Percentiles rank a stretch among this genome's conserved stretches.
Evolutionary conservation across 176 grass and related monocot species (phyloP).

Genomic region (Neostapfia colusana): DNA sequence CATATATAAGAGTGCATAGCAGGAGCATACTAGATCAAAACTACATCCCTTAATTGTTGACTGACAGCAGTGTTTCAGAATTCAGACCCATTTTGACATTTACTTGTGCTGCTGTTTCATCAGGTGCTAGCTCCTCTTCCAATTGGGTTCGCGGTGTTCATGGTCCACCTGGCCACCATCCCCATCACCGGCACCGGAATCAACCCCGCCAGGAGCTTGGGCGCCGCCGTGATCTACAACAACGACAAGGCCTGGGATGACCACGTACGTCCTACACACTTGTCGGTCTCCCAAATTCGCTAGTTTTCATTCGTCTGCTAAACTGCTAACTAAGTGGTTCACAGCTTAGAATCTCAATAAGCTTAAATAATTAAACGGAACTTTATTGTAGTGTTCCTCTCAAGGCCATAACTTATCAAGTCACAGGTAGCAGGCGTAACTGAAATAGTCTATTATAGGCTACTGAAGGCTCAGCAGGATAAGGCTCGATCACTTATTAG

Average conservation of each 20-base stretch:
- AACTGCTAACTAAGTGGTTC: too few species aligned
- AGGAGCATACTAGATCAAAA: too few species aligned
- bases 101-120: neutral
- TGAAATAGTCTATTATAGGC: neutral
- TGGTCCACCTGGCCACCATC: constrained; percentile 93
- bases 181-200: constrained; percentile 86
- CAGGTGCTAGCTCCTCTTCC: constrained; percentile 61
- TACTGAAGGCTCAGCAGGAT: neutral
- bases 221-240: constrained; percentile 37
- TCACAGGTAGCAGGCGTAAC: constrained; percentile 4
- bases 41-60: too few species aligned
- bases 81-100: too few species aligned
- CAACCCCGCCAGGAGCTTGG: neutral
- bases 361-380: too few species aligned
- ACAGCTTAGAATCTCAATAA: too few species aligned
- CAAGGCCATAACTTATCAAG: neutral
- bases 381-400: neutral
- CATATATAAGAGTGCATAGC: too few species aligned
- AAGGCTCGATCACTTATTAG: constrained; percentile 33
- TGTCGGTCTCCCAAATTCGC: neutral
- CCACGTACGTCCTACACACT: constrained; percentile 57
- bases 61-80: too few species aligned
- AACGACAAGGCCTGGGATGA: constrained; percentile 84
- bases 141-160: constrained; percentile 96
- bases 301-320: neutral